Evolutionary conservation across 2,329 filamentous ascomycete genomes (phyloP).

Genomic region (Neofusicoccum laricinum): DNA sequence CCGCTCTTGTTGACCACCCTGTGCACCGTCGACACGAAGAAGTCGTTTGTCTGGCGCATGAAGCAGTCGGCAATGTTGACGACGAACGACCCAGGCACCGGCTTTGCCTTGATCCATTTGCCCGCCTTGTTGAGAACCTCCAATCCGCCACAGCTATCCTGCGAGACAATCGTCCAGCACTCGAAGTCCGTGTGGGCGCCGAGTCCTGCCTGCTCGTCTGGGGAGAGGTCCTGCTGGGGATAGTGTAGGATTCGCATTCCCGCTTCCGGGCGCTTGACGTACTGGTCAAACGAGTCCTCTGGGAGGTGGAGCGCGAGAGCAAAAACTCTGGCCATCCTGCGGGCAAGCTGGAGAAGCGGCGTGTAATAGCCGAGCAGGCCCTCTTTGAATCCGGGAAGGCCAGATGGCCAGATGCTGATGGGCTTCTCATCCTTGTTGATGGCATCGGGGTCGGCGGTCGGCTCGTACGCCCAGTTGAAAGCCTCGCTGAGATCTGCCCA

Average conservation of each 20-base stretch:
- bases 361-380: constrained; percentile 36
- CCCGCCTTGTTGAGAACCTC: constrained; percentile 44
- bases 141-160: constrained; percentile 22
- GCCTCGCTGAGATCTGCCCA: constrained; percentile 27
- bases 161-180: constrained; percentile 42
- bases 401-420: constrained; percentile 30
- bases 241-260: constrained; percentile 43
- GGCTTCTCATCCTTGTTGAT: constrained; percentile 17
- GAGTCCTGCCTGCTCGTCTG: constrained; percentile 35
- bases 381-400: constrained; percentile 37
- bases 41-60: constrained; percentile 40
- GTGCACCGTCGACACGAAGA: constrained; percentile 41
- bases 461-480: constrained; percentile 26
- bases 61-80: constrained; percentile 44
- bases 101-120: constrained; percentile 39
- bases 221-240: constrained; percentile 32
- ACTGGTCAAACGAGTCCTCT: constrained; percentile 37
- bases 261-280: constrained; percentile 41
- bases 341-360: constrained; percentile 35
- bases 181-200: constrained; percentile 44
- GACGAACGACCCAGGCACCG: constrained; percentile 35
- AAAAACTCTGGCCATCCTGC: constrained; percentile 34
- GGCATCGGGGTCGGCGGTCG: constrained; percentile 21
- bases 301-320: constrained; percentile 41
- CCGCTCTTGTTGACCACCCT: constrained; percentile 40